Base-by-base conservation (phyloP, 352 stramenopile species). In the Phytopythium sindhum region DNA sequence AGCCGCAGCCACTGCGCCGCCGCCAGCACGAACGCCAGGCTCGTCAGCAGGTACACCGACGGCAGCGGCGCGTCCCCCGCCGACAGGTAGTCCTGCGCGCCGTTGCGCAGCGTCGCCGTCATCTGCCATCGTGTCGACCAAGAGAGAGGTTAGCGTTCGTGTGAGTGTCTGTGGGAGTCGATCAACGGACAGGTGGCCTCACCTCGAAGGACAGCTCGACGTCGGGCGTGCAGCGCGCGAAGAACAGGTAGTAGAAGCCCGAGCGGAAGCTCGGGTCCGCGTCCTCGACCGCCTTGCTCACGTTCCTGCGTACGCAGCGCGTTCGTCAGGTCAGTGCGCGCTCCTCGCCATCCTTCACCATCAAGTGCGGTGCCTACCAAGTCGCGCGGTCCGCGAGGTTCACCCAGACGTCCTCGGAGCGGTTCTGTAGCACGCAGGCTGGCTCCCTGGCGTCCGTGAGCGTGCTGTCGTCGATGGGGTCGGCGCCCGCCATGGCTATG, bases 221-320 rank as follows among this genome's bases (percentile, higher is more conserved):
- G 33, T 86, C 76, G 29, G 68, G 68, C 0, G 72, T 83, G 70
- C 91, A 97, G 17, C 92, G 83, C 21, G 77, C 88, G 67, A 90
- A 97, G 50, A 96, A 88, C 23, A 97, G 61, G 58, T 95, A 94
- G 74, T 97, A 97, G 53, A 97, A 91, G 4, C 91, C 90, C 4
- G 74, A 64, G 2, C 24, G 51, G 1, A 82, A 61, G 28, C 78
- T 29, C 17, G 67, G 57, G 7, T 57, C 37, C 15, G 69, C 72
- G 17, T 66, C 50, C 0, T 57, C 60, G 4, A 88, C 66, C 7
- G 66, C 72, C 12, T 84, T 70, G 42, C 66, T 79, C 53, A 91
- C 60, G 12, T 80, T 74, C 77, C 65, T 84, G 31, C 59, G 63
- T n/a, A n/a, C n/a, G n/a, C n/a, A n/a, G n/a, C n/a, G n/a, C n/a